These are phyloP conservation scores for Euclidium syriacum DNA, from an alignment of 345 rosid genomes.

Conservation along the genomic window DNA sequence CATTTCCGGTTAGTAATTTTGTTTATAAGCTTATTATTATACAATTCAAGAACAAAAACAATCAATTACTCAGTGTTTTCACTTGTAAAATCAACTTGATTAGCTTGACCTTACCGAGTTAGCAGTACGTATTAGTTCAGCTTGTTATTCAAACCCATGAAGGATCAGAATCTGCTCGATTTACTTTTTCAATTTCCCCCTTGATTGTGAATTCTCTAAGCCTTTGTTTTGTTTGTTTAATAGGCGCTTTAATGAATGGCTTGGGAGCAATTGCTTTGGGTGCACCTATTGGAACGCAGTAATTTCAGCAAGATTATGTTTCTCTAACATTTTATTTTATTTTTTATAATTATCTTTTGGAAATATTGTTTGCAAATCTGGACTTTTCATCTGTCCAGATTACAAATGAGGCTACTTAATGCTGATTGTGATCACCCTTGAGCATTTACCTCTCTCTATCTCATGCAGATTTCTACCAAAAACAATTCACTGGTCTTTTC, in stretches of 20 bases:
- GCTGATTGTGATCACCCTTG: constrained; percentile 1
- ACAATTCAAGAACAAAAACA: neutral
- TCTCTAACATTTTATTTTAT: neutral
- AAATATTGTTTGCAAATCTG: neutral
- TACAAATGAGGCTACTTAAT: neutral
- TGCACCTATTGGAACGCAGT: constrained; percentile 75
- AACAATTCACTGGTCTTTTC: constrained; percentile 67
- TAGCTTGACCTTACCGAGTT: neutral
- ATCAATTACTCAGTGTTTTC: neutral
- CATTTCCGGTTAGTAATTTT: constrained; percentile 53
- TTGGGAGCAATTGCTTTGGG: constrained; percentile 82
- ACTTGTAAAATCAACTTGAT: neutral
- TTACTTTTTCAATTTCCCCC: neutral
- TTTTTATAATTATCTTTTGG: neutral
- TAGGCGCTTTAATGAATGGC: constrained; percentile 71
- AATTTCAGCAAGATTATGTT: constrained; percentile 27
- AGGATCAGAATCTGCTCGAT: neutral
- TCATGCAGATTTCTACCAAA: constrained; percentile 47
- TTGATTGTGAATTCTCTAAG: neutral
- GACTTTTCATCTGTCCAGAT: neutral
- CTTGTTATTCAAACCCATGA: neutral
- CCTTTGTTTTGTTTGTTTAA: constrained; percentile 5
- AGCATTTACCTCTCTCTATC: constrained; percentile 11
- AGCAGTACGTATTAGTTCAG: neutral
- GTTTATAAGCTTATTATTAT: neutral